These are phyloP conservation scores for Mycena amicta DNA, from an alignment of 768 basidiomycete genomes.

Conservation along the genomic window DNA sequence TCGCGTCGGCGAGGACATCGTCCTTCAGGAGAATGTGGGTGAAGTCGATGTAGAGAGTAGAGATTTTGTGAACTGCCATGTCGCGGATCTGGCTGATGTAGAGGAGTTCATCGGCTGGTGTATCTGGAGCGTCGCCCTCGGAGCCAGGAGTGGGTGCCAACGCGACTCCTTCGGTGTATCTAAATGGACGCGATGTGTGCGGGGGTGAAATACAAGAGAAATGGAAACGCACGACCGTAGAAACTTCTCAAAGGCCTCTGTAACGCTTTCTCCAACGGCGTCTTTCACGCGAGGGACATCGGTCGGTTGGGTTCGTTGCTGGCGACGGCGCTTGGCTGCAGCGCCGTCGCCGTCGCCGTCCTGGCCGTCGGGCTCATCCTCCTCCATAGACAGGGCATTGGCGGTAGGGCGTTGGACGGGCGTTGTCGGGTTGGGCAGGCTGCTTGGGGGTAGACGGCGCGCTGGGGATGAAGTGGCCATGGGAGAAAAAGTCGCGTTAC, in stretches of 20 bases:
- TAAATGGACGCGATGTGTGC: constrained; percentile 34
- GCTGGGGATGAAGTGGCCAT: neutral
- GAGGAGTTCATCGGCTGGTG: constrained; percentile 63
- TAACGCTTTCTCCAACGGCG: constrained; percentile 93
- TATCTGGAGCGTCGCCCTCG: constrained; percentile 62
- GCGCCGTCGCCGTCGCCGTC: constrained; percentile 39
- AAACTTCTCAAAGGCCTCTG: constrained; percentile 90
- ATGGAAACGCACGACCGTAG: constrained; percentile 73
- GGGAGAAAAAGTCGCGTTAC: neutral
- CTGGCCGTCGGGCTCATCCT: constrained; percentile 54
- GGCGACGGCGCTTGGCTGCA: constrained; percentile 43
- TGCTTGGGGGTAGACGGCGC: neutral
- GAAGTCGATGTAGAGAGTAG: constrained; percentile 96
- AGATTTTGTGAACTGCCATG: constrained; percentile 93
- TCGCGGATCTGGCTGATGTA: constrained; percentile 94
- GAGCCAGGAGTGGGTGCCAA: constrained; percentile 81
- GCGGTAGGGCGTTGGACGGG: constrained; percentile 22
- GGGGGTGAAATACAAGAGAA: constrained; percentile 2
- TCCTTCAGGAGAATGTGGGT: constrained; percentile 87
- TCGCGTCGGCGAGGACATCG: constrained; percentile 91
- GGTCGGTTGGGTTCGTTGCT: constrained; percentile 50
- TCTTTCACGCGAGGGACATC: constrained; percentile 90
- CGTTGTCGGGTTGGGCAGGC: neutral
- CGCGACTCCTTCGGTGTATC: constrained; percentile 82
- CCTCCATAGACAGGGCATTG: constrained; percentile 58